Base-by-base conservation (phyloP, 192 early-diverging fungal species). In the Powellomyces hirtus region DNA sequence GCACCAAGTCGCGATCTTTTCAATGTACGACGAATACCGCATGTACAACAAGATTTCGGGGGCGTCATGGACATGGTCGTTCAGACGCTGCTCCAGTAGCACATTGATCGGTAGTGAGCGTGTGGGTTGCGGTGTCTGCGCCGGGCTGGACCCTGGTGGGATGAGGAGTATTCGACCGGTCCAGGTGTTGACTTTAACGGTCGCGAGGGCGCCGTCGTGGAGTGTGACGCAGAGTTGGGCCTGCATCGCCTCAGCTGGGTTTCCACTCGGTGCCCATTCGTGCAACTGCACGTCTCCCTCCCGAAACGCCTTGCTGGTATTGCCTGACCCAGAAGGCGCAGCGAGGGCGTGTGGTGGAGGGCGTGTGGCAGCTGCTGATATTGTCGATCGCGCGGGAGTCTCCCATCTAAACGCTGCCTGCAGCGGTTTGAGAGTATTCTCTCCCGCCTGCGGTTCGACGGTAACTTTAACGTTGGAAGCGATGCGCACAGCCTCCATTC, bases 21-120 rank as follows among this genome's bases (percentile, higher is more conserved):
- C 46, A n/a, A 64, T 64, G 45, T 29, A 51, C 4, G 62, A 46
- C 46, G 62, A 46, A 51, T 51, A 51, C 8, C 62, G 62, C 62
- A 64, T 50, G 20, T 50, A 64, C 22, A 51, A 51, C n/a, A 64
- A 64, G 33, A 64, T 64, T 46, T 64, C 62, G 16, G 35, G 29
- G 16, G 62, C 50, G 14, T 64, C 62, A 0, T 22, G 13, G 11
- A 35, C 27, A 2, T 34, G 44, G 29, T 64, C 62, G 62, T 64
- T 64, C 0, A 64, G 31, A 4, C 62, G 44, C 30, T 64, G 62
- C 24, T 64, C 62, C 4, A 64, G 44, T 16, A 60, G 18, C 22
- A 37, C 11, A 24, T 26, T 4, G 10, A 60, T 13, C 29, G 59
- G 59, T n/a, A n/a, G n/a, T n/a, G n/a, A n/a, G n/a, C 29, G 31